Percentiles rank a stretch among this genome's conserved stretches.
phyloP scores from a whole-genome alignment of 2,329 filamentous ascomycete species.

The Cordyceps militaris region DNA sequence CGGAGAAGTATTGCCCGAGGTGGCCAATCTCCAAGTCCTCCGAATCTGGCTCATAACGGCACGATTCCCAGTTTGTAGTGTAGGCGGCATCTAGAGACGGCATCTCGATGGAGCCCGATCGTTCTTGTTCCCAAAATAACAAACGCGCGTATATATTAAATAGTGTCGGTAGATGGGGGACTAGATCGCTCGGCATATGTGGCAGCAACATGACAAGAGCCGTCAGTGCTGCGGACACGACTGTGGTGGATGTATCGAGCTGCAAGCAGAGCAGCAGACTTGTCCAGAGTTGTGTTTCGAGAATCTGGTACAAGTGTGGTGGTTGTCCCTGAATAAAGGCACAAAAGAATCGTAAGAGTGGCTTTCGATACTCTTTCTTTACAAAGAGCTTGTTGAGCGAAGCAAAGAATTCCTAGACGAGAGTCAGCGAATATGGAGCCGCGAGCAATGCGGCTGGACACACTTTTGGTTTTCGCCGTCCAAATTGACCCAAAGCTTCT shows the following conservation, averaged over 20 bases:
- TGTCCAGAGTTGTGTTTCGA: conserved; percentile 65
- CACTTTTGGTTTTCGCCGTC: conserved; percentile 60
- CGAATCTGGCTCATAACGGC: conserved; percentile 52
- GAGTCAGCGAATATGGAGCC: conserved; percentile 3
- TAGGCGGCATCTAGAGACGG: conserved; percentile 33
- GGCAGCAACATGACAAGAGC: conserved; percentile 75
- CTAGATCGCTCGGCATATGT: conserved; percentile 68
- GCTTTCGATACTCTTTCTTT: conserved; percentile 55
- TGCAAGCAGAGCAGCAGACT: conserved; percentile 68
- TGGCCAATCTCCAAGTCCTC: conserved; percentile 59
- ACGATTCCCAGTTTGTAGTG: conserved; percentile 53
- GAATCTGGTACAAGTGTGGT: conserved; percentile 68
- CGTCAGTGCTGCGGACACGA: conserved; percentile 68
- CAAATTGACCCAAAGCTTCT: conserved; percentile 50
- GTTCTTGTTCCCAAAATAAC: conserved; percentile 66
- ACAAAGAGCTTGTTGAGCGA: conserved; percentile 60
- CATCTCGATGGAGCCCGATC: conserved; percentile 32
- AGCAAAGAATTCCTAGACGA: conserved; percentile 54
- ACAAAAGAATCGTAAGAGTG: conserved; percentile 59
- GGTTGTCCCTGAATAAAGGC: conserved; percentile 69
- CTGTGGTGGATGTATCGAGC: conserved; percentile 68
- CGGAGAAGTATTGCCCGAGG: conserved; percentile 69
- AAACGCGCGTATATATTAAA: conserved; percentile 78
- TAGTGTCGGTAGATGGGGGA: conserved; percentile 60
- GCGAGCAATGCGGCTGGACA: not conserved